Conservation (phyloP, 331 rosid species). For the Cydonia oblonga region DNA sequence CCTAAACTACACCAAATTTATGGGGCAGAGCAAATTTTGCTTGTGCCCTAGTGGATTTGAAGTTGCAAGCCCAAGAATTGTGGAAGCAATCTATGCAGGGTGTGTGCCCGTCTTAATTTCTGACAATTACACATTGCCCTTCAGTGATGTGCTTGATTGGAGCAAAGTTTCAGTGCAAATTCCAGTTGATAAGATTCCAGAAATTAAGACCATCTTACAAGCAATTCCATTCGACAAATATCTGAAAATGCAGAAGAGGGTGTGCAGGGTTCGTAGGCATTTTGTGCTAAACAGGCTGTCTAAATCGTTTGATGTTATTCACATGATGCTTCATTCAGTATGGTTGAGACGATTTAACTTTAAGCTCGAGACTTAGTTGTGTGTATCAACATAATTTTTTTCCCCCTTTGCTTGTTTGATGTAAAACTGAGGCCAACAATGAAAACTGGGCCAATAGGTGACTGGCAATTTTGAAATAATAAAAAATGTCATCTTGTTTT, state of each 20-base stretch:
- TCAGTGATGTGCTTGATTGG: constrained; percentile 50
- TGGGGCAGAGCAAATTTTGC: constrained; percentile 46
- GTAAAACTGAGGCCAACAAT: not conserved
- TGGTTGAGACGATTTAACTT: constrained; percentile 37
- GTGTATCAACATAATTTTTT: not conserved
- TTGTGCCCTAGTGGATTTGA: constrained; percentile 59
- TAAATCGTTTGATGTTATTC: constrained; percentile 40
- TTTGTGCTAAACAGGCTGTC: constrained; percentile 36
- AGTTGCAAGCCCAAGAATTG: constrained; percentile 61
- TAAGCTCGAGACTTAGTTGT: not conserved
- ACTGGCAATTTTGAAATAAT: not conserved
- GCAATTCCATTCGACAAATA: constrained; percentile 19
- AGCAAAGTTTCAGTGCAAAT: constrained; percentile 30
- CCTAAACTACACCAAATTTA: constrained; percentile 6
- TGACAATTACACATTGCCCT: constrained; percentile 33
- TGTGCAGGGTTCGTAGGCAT: constrained; percentile 24
- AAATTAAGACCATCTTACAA: constrained; percentile 34
- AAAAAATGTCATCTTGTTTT: not conserved
- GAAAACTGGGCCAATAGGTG: not conserved
- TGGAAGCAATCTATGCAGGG: constrained; percentile 47
- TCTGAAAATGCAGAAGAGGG: constrained; percentile 25
- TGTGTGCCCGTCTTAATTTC: constrained; percentile 50
- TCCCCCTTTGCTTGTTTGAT: not conserved
- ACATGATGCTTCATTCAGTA: constrained; percentile 47
- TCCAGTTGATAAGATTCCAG: constrained; percentile 23